A percentile compares a stretch with the other conserved stretches of the same genome.
Evolutionary conservation across 2,329 filamentous ascomycete genomes (phyloP).

Genomic region (Diplodia corticola): DNA sequence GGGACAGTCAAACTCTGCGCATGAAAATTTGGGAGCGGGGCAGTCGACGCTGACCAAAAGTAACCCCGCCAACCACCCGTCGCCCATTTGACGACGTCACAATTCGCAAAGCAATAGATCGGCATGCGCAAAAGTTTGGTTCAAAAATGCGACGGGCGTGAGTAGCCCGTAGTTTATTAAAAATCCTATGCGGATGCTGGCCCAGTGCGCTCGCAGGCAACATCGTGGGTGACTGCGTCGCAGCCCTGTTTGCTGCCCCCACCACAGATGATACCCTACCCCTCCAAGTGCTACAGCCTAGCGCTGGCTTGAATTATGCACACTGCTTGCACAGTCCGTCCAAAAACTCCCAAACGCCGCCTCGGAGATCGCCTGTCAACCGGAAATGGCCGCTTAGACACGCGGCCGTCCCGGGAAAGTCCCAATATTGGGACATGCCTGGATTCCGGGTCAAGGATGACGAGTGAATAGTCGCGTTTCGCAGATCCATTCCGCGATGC

Average conservation of each 20-base stretch:
- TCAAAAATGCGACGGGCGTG: background rate
- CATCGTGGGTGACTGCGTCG: slow-evolving; percentile 10
- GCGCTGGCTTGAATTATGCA: slow-evolving; percentile 14
- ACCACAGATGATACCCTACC: slow-evolving; percentile 5
- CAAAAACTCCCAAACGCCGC: slow-evolving; percentile 14
- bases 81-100: slow-evolving; percentile 8
- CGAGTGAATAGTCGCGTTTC: slow-evolving; percentile 15
- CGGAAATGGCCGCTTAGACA: slow-evolving; percentile 1
- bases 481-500: background rate
- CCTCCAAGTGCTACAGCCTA: slow-evolving; percentile 8
- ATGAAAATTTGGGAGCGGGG: slow-evolving; percentile 2
- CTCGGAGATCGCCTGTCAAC: slow-evolving; percentile 12
- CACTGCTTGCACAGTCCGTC: slow-evolving; percentile 17
- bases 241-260: background rate
- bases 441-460: slow-evolving; percentile 13
- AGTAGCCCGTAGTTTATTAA: slow-evolving; percentile 1
- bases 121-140: background rate
- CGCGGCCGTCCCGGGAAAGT: slow-evolving; percentile 10
- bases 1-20: slow-evolving; percentile 4
- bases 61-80: background rate
- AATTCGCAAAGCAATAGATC: background rate
- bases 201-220: slow-evolving; percentile 6
- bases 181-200: background rate
- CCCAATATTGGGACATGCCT: slow-evolving; percentile 9
- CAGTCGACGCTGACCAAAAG: background rate